phyloP scores from a whole-genome alignment of 1,139 yeast species.

The Pichia kudriavzevii region DNA sequence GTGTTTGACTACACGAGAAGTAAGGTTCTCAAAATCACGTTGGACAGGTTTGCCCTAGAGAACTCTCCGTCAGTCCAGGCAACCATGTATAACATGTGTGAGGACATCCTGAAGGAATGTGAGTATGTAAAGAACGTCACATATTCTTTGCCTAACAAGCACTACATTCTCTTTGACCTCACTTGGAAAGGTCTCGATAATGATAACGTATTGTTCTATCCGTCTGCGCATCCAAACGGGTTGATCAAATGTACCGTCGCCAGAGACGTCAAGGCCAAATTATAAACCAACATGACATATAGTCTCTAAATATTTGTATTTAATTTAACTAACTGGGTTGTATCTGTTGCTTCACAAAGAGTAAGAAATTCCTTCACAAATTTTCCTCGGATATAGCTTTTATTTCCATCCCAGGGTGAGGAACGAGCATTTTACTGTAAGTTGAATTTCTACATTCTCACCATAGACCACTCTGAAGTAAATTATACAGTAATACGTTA shows the following conservation, averaged over 20 bases:
- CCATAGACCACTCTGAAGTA: too few species aligned
- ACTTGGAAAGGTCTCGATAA: constrained; percentile 78
- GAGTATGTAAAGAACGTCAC: constrained; percentile 55
- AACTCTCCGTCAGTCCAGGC: constrained; percentile 91
- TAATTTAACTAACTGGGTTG: too few species aligned
- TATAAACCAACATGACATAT: too few species aligned
- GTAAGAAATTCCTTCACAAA: too few species aligned
- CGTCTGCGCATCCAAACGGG: constrained; percentile 89
- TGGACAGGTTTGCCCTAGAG: constrained; percentile 74
- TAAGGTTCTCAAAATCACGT: constrained; percentile 58
- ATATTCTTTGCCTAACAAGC: constrained; percentile 83
- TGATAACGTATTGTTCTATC: constrained; percentile 79
- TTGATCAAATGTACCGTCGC: constrained; percentile 80
- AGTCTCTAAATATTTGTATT: too few species aligned
- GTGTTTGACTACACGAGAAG: constrained; percentile 50
- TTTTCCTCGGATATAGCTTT: too few species aligned
- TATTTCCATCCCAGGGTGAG: too few species aligned
- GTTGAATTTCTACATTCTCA: too few species aligned
- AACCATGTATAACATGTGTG: constrained; percentile 88
- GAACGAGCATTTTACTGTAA: too few species aligned
- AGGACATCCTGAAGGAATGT: constrained; percentile 54
- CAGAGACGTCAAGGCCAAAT: constrained; percentile 47
- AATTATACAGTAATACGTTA: too few species aligned
- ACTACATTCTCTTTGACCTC: constrained; percentile 72
- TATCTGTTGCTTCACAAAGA: too few species aligned